Evolutionary conservation across 495 filamentous ascomycete species (phyloP), one percentile per base, ranked within the genome.

Genomic region (Podospora pseudoanserina): DNA sequence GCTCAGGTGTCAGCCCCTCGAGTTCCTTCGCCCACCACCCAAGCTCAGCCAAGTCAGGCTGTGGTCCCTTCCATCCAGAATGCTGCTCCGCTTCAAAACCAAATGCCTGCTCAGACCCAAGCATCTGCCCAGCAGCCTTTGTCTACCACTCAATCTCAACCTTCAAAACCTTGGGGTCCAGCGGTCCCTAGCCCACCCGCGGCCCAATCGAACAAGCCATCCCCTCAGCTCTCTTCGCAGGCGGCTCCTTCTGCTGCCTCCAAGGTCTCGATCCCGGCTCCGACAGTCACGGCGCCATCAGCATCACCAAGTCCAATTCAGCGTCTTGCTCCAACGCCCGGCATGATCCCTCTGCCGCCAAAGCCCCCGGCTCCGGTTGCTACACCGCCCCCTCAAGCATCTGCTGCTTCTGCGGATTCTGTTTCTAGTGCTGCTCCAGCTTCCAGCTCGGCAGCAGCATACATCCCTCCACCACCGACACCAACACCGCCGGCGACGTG

Each of bases 331-430:
- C 39, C 39, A 3, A 49, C 9, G 15, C 39, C 39, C 39, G 39
- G 39, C 13, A 49, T 49, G 23, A 58, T 58, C 5, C 55, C 55
- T 4, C 19, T 58, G n/a, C 55, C 55, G 6, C 55, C 55, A 7
- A 58, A 58, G 55, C 55, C 55, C n/a, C 55, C 55, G n/a, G 55
- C 18, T 58, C 55, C 55, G 2, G 55, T 58, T 20, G 55, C 55
- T 58, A 58, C 55, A 20, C 55, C 55, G 11, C n/a, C 55, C 3
- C 23, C 55, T 19, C n/a, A 20, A 18, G 23, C 55, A 18, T 26
- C 55, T 20, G 16, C 55, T 58, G 55, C 55, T 19, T 20, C 23
- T 20, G 5, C 55, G 55, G 13, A 9, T 26, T 58, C 55, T 19
- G 1, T 19, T 58, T 58, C 55, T 5, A 58, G n/a, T 26, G 55